Base-by-base conservation (phyloP, 495 filamentous ascomycete species). In the Aspergillus affinis region DNA sequence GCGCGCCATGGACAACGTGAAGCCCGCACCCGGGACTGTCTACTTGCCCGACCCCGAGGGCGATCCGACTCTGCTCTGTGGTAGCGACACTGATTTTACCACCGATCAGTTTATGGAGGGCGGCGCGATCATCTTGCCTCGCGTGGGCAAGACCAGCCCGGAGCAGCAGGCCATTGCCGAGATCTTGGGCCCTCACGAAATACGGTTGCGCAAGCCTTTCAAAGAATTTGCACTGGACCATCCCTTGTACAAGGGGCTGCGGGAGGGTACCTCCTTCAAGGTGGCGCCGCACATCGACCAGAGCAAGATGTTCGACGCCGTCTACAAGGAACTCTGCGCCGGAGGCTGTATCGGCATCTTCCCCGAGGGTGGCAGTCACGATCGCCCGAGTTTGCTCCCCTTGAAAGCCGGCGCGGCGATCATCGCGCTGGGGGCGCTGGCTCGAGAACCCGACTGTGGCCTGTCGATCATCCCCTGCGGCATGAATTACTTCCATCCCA, bases 401-500 rank as follows among this genome's bases (percentile, higher is more conserved):
- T 78, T 99, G 52, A 99, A 99, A 84, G 95, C 94, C 70, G 94
- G 94, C 70, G 91, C 98, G 54, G 94, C 94, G 48, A 90, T 99
- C 61, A 99, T 99, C 93, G 94, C 94, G 21, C 83, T 99, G 49
- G 94, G 93, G 20, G 90, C 95, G 4, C 80, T 99, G 29, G 90
- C 90, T 17, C 86, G 89, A 44, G 84, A 91, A 51, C 94, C 93
- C 5, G 82, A 95, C 62, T 97, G 89, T 69, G 92, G 89, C n/a
- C 70, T 99, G 62, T 94, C 91, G 72, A 98, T 99, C 65, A 89
- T 99, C 17, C 95, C 95, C n/a, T 93, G 92, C 50, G 95, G 95
- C 59, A 98, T 98, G 94, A 99, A 99, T 69, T 99, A 99, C 74
- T 99, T 99, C 76, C 94, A 99, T 74, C 90, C 94, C 4, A 93